Evolutionary conservation across 73 alveolate genomes (phyloP), one percentile per base, ranked within the genome.

Genomic region (Paramecium sonneborni): DNA sequence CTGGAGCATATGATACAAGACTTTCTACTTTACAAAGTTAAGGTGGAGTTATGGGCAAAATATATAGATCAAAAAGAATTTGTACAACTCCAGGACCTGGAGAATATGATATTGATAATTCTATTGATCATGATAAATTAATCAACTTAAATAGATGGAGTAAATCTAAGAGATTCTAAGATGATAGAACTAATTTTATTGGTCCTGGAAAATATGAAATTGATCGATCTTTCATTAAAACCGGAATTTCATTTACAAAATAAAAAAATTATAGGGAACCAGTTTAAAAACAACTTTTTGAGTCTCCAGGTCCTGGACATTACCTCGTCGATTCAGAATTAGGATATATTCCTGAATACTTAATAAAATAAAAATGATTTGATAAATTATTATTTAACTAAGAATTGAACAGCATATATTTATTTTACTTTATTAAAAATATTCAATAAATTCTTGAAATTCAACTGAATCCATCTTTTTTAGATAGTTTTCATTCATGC

Each of bases 21-120:
- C 1, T 30, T 8, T 62, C 39, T 11, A 62, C 39, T 62, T 62
- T 62, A 26, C 44, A 26, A 62, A 62, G 23, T 1, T 30, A 62
- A 24, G 84, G 84, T 5, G 84, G 84, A 26, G 84, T 62, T 14
- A 62, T 62, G 39, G 39, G 84, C 0, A 62, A 62, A 32, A 3
- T 62, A 2, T 62, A 62, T 62, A 62, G 84, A 62, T 32, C 84
- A 62, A 32, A 30, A 32, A 62, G 84, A n/a, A 30, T 62, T 12
- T 30, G 44, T 32, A 62, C 84, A 26, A 62, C 84, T 30, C 84
- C 84, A 11, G 84, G 84, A 30, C 84, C 84, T 62, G 84, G 84
- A 26, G 20, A 62, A 62, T 62, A 62, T 32, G 44, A 62, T 62
- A 3, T 62, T 11, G 84, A 62, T 26, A 11, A 62, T 23, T 62